These are phyloP conservation scores for Ophiostoma sp. DNA, from an alignment of 2,329 filamentous ascomycete genomes.

Conservation along the genomic window DNA sequence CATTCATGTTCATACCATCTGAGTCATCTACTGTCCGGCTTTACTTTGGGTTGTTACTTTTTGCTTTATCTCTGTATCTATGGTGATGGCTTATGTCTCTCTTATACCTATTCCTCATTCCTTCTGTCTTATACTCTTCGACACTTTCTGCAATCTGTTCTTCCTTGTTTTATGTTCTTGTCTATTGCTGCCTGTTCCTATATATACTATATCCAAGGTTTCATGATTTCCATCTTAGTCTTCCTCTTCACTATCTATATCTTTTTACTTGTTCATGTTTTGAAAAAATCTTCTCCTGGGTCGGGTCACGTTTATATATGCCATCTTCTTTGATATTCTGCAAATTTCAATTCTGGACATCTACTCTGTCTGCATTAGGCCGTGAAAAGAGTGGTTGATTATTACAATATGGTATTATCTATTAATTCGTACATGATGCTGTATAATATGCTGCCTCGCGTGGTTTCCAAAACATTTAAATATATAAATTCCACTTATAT, in stretches of 20 bases:
- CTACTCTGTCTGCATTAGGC: too few species aligned
- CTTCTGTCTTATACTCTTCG: neutral
- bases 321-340: neutral
- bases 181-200: neutral
- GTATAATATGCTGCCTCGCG: neutral
- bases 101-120: neutral
- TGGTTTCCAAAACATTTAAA: neutral
- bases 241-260: neutral
- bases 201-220: conserved; percentile 16
- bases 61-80: neutral
- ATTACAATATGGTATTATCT: conserved; percentile 11
- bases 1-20: neutral
- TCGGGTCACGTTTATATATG: neutral
- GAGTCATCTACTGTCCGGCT: neutral
- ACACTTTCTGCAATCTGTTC: neutral
- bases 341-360: neutral
- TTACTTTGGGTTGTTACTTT: neutral
- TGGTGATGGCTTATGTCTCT: neutral
- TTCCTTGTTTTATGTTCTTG: neutral
- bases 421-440: conserved; percentile 4
- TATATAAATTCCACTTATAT: neutral
- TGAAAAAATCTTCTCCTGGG: neutral
- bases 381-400: neutral
- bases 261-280: neutral
- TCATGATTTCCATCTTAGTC: neutral